A percentile compares a stretch with the other conserved stretches of the same genome.
These are phyloP conservation scores for Solanum okadae DNA, from an alignment of 257 asterid species.

Conservation along the genomic window DNA sequence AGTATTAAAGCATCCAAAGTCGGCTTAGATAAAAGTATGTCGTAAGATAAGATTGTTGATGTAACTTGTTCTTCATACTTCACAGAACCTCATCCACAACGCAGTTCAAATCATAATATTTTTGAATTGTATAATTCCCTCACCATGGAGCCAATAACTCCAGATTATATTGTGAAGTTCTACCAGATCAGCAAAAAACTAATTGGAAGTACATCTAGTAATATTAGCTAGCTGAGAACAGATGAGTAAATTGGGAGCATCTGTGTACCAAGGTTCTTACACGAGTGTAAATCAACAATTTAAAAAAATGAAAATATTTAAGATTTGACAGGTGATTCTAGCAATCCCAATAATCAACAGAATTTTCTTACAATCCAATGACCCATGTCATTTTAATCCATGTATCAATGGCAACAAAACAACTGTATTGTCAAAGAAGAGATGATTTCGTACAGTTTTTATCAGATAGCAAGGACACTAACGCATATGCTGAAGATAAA, in stretches of 20 bases:
- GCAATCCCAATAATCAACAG: not conserved
- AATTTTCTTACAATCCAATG: not conserved
- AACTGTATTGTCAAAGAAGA: not conserved
- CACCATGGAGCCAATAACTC: not conserved
- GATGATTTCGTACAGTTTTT: not conserved
- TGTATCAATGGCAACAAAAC: not conserved
- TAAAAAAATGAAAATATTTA: not conserved
- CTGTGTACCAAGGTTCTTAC: not conserved
- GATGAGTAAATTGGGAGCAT: not conserved
- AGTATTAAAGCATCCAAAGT: not conserved
- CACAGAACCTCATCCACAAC: not conserved
- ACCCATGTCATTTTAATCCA: not conserved
- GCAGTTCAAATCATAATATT: not conserved
- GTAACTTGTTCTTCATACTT: not conserved
- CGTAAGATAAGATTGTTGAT: not conserved
- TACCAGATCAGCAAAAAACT: not conserved
- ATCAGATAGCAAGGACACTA: not conserved
- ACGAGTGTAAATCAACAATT: not conserved
- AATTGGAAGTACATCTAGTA: not conserved
- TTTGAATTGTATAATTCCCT: not conserved
- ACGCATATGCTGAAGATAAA: not conserved
- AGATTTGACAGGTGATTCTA: not conserved
- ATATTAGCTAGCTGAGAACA: not conserved
- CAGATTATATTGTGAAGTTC: not conserved
- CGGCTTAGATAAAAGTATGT: not conserved